Conservation (phyloP, 352 stramenopile species). For the Phytopythium montanum region DNA sequence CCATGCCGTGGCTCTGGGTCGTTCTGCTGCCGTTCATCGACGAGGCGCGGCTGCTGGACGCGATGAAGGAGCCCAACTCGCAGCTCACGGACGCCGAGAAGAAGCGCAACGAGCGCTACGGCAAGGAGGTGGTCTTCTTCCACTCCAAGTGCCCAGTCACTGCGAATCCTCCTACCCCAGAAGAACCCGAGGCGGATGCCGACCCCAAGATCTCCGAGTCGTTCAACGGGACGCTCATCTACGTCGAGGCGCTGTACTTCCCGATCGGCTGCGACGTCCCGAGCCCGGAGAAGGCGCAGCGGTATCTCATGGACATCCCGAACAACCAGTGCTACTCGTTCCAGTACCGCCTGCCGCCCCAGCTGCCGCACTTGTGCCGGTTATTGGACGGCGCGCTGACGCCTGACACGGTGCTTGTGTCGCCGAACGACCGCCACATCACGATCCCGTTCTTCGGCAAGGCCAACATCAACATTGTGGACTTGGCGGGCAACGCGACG, state of each 20-base stretch:
- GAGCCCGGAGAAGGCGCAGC: constrained; percentile 72
- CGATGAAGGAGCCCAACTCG: constrained; percentile 73
- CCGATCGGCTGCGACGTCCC: constrained; percentile 69
- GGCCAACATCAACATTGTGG: constrained; percentile 83
- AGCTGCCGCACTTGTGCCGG: constrained; percentile 44
- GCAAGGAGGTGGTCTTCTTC: constrained; percentile 84
- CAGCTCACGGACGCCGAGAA: constrained; percentile 70
- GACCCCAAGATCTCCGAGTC: constrained; percentile 56
- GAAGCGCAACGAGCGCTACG: constrained; percentile 81
- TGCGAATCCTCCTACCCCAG: constrained; percentile 30
- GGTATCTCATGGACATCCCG: constrained; percentile 64
- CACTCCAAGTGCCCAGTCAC: constrained; percentile 61
- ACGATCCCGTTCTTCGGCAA: constrained; percentile 80
- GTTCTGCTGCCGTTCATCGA: constrained; percentile 99
- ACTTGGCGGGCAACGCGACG: constrained; percentile 52
- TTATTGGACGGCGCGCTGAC: constrained; percentile 49
- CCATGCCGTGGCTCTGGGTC: constrained; percentile 98
- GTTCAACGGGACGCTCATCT: constrained; percentile 70
- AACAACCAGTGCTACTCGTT: constrained; percentile 89
- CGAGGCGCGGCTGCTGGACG: constrained; percentile 90
- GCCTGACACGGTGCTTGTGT: constrained; percentile 43
- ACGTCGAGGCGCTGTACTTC: constrained; percentile 71
- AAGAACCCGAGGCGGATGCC: constrained; percentile 35
- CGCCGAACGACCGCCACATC: constrained; percentile 60
- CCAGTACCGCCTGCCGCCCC: constrained; percentile 62